phyloP scores from a whole-genome alignment of 2,329 filamentous ascomycete genomes.

The Penicillium sp. region DNA sequence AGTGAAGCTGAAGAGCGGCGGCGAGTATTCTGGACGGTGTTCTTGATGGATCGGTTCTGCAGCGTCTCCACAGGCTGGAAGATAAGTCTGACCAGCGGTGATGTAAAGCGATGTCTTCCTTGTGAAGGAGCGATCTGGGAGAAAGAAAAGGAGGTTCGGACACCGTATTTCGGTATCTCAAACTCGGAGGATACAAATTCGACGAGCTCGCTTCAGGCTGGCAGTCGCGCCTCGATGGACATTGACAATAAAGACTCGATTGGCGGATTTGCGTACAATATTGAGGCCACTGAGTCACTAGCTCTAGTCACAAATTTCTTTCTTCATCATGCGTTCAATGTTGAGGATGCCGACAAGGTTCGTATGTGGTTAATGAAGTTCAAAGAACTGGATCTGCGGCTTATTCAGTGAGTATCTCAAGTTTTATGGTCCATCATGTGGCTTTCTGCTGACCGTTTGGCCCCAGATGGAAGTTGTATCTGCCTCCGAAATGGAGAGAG shows the following conservation, averaged over 20 bases:
- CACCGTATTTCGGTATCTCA: no score
- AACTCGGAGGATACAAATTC: no score
- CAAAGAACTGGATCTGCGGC: slow-evolving; percentile 53
- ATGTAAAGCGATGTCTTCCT: slow-evolving; percentile 45
- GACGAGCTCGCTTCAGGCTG: no score
- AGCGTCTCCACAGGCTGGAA: slow-evolving; percentile 46
- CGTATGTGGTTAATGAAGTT: slow-evolving; percentile 52
- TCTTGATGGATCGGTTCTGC: slow-evolving; percentile 43
- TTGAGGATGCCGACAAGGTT: slow-evolving; percentile 45
- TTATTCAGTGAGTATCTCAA: slow-evolving; percentile 24
- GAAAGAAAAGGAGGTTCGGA: slow-evolving; percentile 41
- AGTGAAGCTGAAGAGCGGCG: slow-evolving; percentile 45
- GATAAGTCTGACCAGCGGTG: slow-evolving; percentile 41
- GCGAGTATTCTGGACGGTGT: slow-evolving; percentile 50
- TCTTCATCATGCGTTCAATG: slow-evolving; percentile 49
- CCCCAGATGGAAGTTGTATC: no score
- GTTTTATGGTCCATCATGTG: no score
- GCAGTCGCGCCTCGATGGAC: no score
- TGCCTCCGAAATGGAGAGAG: no score
- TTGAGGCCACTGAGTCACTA: slow-evolving; percentile 54
- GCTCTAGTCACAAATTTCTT: slow-evolving; percentile 53
- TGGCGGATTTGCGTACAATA: slow-evolving; percentile 53
- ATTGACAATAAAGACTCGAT: no score
- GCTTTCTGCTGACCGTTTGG: no score
- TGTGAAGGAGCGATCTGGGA: slow-evolving; percentile 51